phyloP scores from a whole-genome alignment of 1,284 basidiomycete species.

The Ganoderma multipileum region DNA sequence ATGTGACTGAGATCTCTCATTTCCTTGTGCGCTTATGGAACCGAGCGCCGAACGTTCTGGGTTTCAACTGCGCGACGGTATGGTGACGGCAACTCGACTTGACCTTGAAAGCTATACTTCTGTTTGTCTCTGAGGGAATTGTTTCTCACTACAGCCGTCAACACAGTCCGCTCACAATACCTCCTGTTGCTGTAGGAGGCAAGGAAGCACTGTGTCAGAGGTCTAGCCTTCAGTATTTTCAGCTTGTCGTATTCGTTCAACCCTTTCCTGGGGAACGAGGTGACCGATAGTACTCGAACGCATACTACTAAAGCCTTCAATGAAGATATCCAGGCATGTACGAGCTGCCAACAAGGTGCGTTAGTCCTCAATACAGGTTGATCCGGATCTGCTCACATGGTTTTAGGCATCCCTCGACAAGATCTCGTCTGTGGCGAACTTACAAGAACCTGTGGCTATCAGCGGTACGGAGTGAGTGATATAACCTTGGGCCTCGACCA shows the following conservation, averaged over 20 bases:
- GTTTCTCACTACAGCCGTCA: background rate
- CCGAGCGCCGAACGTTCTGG: background rate
- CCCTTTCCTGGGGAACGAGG: background rate
- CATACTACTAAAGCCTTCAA: background rate
- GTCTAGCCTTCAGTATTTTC: too few relatives aligned
- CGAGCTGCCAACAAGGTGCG: conserved; percentile 22
- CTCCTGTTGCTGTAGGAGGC: background rate
- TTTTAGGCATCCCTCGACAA: conserved; percentile 22
- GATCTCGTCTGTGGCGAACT: conserved; percentile 15
- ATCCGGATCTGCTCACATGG: background rate
- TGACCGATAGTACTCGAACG: background rate
- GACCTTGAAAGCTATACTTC: background rate
- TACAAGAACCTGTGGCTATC: conserved; percentile 3
- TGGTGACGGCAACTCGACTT: background rate
- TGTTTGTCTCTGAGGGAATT: background rate
- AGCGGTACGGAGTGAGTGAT: conserved; percentile 13
- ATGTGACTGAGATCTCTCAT: conserved; percentile 24
- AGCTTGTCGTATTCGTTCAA: background rate
- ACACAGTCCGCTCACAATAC: background rate
- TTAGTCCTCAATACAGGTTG: background rate
- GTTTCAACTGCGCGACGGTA: too few relatives aligned
- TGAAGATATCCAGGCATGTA: conserved; percentile 8
- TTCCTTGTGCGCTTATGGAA: conserved; percentile 15
- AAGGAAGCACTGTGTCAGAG: background rate
- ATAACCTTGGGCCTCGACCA: too few relatives aligned